Percentiles rank a stretch among this genome's conserved stretches.
These are phyloP conservation scores for Arabidopsis arenosa DNA, from an alignment of 345 rosid species.

Conservation along the genomic window DNA sequence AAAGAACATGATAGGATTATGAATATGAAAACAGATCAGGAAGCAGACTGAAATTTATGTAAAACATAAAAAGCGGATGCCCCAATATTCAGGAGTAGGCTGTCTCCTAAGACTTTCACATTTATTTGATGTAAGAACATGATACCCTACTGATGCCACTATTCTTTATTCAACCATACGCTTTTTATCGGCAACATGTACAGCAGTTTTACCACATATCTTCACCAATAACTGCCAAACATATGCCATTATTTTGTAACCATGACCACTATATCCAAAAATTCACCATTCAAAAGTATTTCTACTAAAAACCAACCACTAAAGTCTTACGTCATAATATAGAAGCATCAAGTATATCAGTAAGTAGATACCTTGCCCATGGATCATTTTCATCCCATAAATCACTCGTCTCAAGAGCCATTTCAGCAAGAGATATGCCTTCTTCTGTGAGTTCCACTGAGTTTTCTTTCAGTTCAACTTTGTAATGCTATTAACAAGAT, in stretches of 20 bases:
- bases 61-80: neutral
- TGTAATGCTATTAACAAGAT: conserved; percentile 71
- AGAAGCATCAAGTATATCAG: conserved; percentile 13
- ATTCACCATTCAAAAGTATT: conserved; percentile 7
- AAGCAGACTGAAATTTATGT: neutral
- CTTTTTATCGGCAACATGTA: conserved; percentile 2
- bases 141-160: conserved; percentile 9
- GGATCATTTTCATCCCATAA: conserved; percentile 98
- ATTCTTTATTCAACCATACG: conserved; percentile 29
- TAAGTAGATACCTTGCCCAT: conserved; percentile 81
- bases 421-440: conserved; percentile 91
- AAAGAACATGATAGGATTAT: conserved; percentile 2
- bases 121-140: neutral
- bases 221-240: conserved; percentile 25
- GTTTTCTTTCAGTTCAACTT: conserved; percentile 85
- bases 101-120: conserved; percentile 6
- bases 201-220: conserved; percentile 24
- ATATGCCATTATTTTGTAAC: conserved; percentile 8
- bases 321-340: neutral
- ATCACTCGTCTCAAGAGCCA: conserved; percentile 94
- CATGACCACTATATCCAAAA: neutral
- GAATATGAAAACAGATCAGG: neutral
- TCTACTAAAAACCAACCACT: neutral
- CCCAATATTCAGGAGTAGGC: neutral
- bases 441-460: conserved; percentile 97